Evolutionary conservation across 2,329 filamentous ascomycete genomes (phyloP), one percentile per base, ranked within the genome.

Genomic region (Alternaria hordeiaustralica): DNA sequence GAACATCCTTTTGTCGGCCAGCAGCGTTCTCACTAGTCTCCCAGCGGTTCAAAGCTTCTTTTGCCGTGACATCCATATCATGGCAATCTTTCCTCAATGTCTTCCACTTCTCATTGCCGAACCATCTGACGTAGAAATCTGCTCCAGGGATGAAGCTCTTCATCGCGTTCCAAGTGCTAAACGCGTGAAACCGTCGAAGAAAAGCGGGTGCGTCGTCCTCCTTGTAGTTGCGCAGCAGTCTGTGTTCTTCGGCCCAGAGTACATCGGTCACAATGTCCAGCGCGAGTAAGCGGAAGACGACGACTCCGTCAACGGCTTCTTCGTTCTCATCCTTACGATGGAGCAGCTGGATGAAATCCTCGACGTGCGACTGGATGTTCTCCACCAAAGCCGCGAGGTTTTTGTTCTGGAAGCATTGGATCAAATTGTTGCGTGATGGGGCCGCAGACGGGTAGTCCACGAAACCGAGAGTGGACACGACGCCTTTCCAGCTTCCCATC

Each of bases 391-490:
- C n/a, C 20, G 58, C 58, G 49, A 61, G 58, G 28, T 61, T 61
- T 44, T 61, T 61, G 58, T 61, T 61, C 23, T 61, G 58, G 58
- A 61, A 61, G 18, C 58, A 61, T 50, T 61, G 58, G 6, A 61
- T 61, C 18, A 61, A 50, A 43, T 61, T 61, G 51, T 61, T 61
- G 13, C 58, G 58, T 44, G 58, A 61, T 25, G 58, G 58, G 12
- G 58, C 58, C 8, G 58, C 58, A 20, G 58, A 47, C 44, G 50
- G 28, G 43, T 61, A 61, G 28, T 61, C 44, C 51, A 61, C 25
- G 44, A 61, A 61, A 12, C 58, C 58, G 9, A 61, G 51, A 6
- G 58, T 61, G 13, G 58, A 61, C 12, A 44, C 55, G 11, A 60
- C 58, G 28, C 58, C 58, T 25, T 60, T 60, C 58, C 58, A 61